Evolutionary conservation across 192 early-diverging fungal genomes (phyloP).

Genomic region (Phlyctochytrium arcticum): DNA sequence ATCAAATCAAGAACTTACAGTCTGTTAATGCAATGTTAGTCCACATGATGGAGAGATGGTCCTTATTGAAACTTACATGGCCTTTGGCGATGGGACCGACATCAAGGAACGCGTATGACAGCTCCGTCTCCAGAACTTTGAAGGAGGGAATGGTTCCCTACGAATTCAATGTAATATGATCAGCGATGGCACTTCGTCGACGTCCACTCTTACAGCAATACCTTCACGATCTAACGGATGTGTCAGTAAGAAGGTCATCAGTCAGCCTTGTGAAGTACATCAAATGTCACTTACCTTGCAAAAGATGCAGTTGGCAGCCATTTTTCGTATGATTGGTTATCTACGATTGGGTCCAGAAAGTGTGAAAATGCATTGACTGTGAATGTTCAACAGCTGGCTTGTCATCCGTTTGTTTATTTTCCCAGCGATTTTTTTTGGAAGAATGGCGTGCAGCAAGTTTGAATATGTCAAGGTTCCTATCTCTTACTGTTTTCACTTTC

Average conservation of each 20-base stretch:
- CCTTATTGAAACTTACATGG: conserved; percentile 52
- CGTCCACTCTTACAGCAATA: background rate
- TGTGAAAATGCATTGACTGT: too few species aligned
- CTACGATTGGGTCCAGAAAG: too few species aligned
- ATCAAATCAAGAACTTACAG: too few species aligned
- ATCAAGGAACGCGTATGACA: conserved; percentile 75
- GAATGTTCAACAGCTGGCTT: too few species aligned
- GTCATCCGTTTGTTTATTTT: too few species aligned
- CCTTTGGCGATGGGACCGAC: conserved; percentile 72
- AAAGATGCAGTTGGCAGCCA: conserved; percentile 75
- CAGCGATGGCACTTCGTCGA: background rate
- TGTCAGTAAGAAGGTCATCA: background rate
- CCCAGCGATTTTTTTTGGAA: too few species aligned
- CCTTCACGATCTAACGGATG: conserved; percentile 17
- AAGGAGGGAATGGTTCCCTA: conserved; percentile 79
- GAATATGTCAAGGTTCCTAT: conserved; percentile 23
- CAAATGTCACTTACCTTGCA: conserved; percentile 66
- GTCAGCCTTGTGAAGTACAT: background rate
- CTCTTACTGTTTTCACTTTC: background rate
- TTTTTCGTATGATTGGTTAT: too few species aligned
- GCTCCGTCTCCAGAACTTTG: conserved; percentile 79
- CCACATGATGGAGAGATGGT: background rate
- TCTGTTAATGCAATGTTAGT: too few species aligned
- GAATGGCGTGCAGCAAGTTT: conserved; percentile 30
- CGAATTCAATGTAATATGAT: background rate